Evolutionary conservation across 1,284 basidiomycete species (phyloP), one percentile per base, ranked within the genome.

Genomic region (Pseudozyma tsukubaensis): DNA sequence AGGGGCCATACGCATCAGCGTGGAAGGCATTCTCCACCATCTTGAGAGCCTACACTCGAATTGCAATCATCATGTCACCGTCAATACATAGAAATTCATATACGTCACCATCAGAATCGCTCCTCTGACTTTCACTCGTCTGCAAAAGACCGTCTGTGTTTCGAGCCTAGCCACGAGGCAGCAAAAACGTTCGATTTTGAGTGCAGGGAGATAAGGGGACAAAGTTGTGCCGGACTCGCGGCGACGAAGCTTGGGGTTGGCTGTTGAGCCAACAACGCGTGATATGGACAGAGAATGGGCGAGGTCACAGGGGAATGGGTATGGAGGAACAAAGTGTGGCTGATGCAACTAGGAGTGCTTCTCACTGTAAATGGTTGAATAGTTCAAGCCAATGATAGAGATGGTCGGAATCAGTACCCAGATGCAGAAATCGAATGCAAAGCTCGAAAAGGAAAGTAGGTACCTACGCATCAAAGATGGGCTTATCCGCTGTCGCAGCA

Each of bases 401-500:
- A 44, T 44, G n/a, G 42, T 9, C 42, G 36, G 36, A 14, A 36
- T 21, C 21, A 21, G 48, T 34, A 35, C 7, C 10, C 16, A 45
- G 3, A 6, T 12, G 12, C 4, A 18, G 44, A 45, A 13, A 8
- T 19, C 9, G 4, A 3, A 10, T 4, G 14, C 3, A 10, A 10
- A 19, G 9, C 42, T n/a, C 4, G 18, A n/a, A n/a, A 18, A 10
- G 40, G 16, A 6, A 13, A 35, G 18, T 13, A 35, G 5, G 7
- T 12, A 57, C 71, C 60, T 58, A 68, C 65, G 72, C 68, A 59
- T 75, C 68, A 37, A 75, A 75, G 49, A 75, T 68, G 19, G 72
- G 64, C 43, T 71, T 67, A 56, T 53, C 60, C 3, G 45, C 21
- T 13, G 37, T 4, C 10, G 29, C 45, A 4, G 42, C 47, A 9